Evolutionary conservation across 2,329 filamentous ascomycete genomes (phyloP), one percentile per base, ranked within the genome.

Genomic region (Mycosphaerelloides madeirae): DNA sequence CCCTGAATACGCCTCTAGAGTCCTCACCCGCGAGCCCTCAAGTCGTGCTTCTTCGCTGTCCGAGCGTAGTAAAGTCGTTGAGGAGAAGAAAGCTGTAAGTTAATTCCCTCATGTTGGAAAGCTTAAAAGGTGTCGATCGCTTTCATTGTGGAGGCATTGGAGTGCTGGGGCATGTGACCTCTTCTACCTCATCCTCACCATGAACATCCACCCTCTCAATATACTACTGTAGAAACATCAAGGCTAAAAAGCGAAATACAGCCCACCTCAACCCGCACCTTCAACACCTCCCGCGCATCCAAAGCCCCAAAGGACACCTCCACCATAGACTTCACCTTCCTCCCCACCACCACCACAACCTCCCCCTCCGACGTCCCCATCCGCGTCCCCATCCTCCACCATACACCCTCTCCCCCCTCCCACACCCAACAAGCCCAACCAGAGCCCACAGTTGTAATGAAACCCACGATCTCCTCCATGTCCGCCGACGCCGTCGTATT

Each of bases 301-400:
- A 80, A 81, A 61, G 66, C 76, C 20, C 70, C 76, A 50, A 72
- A 75, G 42, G 79, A 83, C 65, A 68, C 65, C 47, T 80, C 77
- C 31, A 79, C 79, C 32, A 77, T 83, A 48, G 80, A 83, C 68
- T 81, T 83, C 58, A 74, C 74, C 55, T 81, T 75, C 67, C 69
- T 83, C 54, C 80, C 80, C 53, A 67, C 73, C 39, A 36, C 49
- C 19, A 47, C 50, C 18, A 38, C 46, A 15, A 46, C 48, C 25
- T 22, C 52, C 20, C 39, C 53, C 20, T 46, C 48, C 34, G 31
- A 53, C 20, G 52, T 57, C 18, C 39, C 53, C 20, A 46, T 48
- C 39, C 55, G 61, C 28, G 60, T 65, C 9, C 62, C 61, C 22
- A 59, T 64, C 39, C 46, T 63, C 39, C 59, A 54, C 2, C 53